phyloP scores from a whole-genome alignment of 1,139 yeast species.

The Yamadazyma triangularis region DNA sequence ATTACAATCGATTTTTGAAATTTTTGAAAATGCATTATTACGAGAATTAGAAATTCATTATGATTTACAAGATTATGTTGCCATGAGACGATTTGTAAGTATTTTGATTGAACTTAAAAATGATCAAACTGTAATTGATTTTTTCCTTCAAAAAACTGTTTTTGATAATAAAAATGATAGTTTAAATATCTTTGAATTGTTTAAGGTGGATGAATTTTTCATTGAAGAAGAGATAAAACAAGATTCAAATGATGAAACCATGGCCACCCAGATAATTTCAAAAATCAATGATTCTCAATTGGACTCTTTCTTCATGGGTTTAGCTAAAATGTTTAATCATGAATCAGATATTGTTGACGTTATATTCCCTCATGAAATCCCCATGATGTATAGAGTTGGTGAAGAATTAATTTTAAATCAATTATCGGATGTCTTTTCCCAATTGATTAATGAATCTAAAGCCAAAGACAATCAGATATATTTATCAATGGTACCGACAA shows the following conservation, averaged over 20 bases:
- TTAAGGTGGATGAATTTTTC: slow-evolving; percentile 9
- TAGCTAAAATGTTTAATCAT: slow-evolving; percentile 32
- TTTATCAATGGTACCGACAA: slow-evolving; percentile 25
- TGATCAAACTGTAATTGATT: slow-evolving; percentile 43
- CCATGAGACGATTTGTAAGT: slow-evolving; percentile 29
- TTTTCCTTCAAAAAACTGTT: slow-evolving; percentile 41
- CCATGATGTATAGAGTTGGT: slow-evolving; percentile 47
- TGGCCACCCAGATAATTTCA: too few relatives aligned
- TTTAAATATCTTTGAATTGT: slow-evolving; percentile 22
- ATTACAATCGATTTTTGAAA: slow-evolving; percentile 56
- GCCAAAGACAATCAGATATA: slow-evolving; percentile 22
- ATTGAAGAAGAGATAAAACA: too few relatives aligned
- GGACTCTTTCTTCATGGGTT: slow-evolving; percentile 19
- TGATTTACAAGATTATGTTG: slow-evolving; percentile 44
- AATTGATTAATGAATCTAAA: slow-evolving; percentile 27
- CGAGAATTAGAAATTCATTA: slow-evolving; percentile 65
- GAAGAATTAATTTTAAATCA: slow-evolving; percentile 44
- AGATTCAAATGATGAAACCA: too few relatives aligned
- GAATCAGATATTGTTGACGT: slow-evolving; percentile 33
- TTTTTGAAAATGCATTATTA: slow-evolving; percentile 69
- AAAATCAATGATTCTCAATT: slow-evolving; percentile 8
- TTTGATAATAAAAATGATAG: slow-evolving; percentile 35
- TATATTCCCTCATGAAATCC: slow-evolving; percentile 37
- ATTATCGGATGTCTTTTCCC: slow-evolving; percentile 29
- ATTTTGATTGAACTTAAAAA: slow-evolving; percentile 35